phyloP scores from a whole-genome alignment of 306 rosid genomes.

The Ammopiptanthus mongolicus region DNA sequence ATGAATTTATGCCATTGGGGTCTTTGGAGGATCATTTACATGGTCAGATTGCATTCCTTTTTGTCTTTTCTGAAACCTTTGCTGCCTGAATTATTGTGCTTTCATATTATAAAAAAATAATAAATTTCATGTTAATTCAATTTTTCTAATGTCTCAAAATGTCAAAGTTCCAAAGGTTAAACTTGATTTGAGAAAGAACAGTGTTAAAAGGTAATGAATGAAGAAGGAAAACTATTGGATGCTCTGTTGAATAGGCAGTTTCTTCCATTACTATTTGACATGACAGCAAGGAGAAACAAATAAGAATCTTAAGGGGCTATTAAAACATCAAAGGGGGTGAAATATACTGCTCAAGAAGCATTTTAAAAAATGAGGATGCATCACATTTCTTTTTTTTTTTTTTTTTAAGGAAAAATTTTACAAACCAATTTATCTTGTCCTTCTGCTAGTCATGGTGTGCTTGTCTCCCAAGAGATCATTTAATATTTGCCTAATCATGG shows the following conservation, averaged over 20 bases:
- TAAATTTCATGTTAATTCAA: neutral
- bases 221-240: neutral
- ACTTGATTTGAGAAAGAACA: neutral
- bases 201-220: neutral
- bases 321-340: neutral
- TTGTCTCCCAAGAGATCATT: neutral
- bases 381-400: neutral
- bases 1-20: slow-evolving; percentile 88
- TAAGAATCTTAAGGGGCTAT: neutral
- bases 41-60: slow-evolving; percentile 44
- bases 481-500: neutral
- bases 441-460: neutral
- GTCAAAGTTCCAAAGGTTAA: neutral
- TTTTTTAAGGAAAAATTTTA: neutral
- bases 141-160: neutral
- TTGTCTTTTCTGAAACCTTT: neutral
- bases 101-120: neutral
- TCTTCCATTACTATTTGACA: neutral
- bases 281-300: neutral
- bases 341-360: neutral
- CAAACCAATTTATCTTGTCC: neutral
- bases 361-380: neutral
- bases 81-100: neutral
- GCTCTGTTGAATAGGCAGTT: neutral
- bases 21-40: slow-evolving; percentile 85